These are phyloP conservation scores for Scleroderma bovista DNA, from an alignment of 768 basidiomycete genomes.

Conservation along the genomic window DNA sequence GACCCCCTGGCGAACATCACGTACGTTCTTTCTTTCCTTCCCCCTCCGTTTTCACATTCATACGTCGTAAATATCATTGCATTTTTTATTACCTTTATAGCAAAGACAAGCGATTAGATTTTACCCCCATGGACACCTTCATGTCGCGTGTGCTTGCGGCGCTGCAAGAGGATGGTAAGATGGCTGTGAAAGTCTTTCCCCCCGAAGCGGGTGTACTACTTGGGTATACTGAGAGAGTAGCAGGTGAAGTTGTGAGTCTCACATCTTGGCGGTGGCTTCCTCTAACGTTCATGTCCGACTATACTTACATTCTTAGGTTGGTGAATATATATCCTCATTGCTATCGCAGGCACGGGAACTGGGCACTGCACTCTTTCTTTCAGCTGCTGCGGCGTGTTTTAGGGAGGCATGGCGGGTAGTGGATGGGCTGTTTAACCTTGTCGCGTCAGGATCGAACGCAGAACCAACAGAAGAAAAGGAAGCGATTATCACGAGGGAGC, in stretches of 20 bases:
- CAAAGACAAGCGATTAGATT: constrained; percentile 61
- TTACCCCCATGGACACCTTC: constrained; percentile 91
- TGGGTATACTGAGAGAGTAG: constrained; percentile 78
- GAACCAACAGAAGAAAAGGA: constrained; percentile 28
- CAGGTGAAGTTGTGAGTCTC: constrained; percentile 70
- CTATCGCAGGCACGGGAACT: constrained; percentile 74
- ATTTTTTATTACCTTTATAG: constrained; percentile 28
- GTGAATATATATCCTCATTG: constrained; percentile 79
- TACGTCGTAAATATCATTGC: not conserved
- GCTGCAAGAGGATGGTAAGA: constrained; percentile 67
- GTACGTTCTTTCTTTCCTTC: constrained; percentile 33
- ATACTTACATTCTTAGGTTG: constrained; percentile 46
- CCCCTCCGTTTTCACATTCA: not conserved
- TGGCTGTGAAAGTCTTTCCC: constrained; percentile 86
- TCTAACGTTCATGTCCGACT: constrained; percentile 1
- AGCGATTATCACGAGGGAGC: constrained; percentile 40
- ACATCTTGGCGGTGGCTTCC: not conserved
- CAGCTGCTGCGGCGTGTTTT: constrained; percentile 87
- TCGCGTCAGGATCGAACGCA: constrained; percentile 6
- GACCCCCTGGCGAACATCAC: constrained; percentile 78
- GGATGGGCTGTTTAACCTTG: constrained; percentile 61
- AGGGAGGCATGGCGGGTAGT: constrained; percentile 85
- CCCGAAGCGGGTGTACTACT: constrained; percentile 69
- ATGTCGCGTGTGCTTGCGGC: constrained; percentile 63
- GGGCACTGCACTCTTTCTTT: constrained; percentile 65